Evolutionary conservation across 176 grass and related monocot genomes (phyloP), one percentile per base, ranked within the genome.

Genomic region (Melocanna baccifera): DNA sequence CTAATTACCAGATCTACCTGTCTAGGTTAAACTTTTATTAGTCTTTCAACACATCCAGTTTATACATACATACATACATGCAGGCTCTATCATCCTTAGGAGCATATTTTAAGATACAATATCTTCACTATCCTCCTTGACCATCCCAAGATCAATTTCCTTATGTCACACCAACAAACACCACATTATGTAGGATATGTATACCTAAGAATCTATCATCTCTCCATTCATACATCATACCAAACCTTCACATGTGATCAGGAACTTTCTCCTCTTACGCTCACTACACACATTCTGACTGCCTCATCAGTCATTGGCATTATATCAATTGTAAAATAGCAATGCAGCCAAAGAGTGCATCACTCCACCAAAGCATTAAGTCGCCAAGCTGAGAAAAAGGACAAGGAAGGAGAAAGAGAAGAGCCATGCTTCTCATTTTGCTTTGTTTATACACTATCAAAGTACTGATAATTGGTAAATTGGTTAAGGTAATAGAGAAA

Each of bases 281-380:
- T 71, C 65, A 86, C 32, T 40, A 66, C 39, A 12, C 61, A 80
- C 12, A 79, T 69, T 83, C 53, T 68, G 71, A 81, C 43, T 84
- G 57, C 22, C 30, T 46, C 65, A 34, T 20, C 25, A 69, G 56
- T 32, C 29, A 36, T 29, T 47, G 28, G 14, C 16, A 22, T 61
- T 53, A 65, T 45, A 73, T 46, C 19, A 30, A 67, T 23, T 48
- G 47, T 41, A 43, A 26, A 73, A 22, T 14, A 74, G 59, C 39
- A 43, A 8, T 34, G 47, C 57, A 79, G 28, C 48, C 59, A 80
- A 65, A 47, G 37, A 58, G n/a, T 7, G 15, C 45, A 69, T 64
- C 34, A n/a, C 22, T 77, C 47, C 15, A 66, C 52, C 15, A 88
- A 42, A 84, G 73, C 47, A 73, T 20, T 47, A 62, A 62, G 19